Evolutionary conservation across 306 rosid species (phyloP).

Genomic region (Cucumis sativus): Cucumber_9930_V3 NC_026657.2:26970001-26970500

Average conservation of each 20-base stretch:
- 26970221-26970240: no score
- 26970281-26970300: constrained; percentile 44
- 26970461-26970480: constrained; percentile 42
- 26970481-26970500: constrained; percentile 30
- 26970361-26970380: constrained; percentile 31
- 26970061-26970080: constrained; percentile 60
- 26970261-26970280: constrained; percentile 51
- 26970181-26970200: constrained; percentile 47
- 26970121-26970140: constrained; percentile 44
- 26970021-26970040: constrained; percentile 50
- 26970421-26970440: constrained; percentile 42
- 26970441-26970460: constrained; percentile 38
- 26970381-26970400: constrained; percentile 46
- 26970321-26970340: constrained; percentile 33
- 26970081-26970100: constrained; percentile 23
- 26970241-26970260: constrained; percentile 49
- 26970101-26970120: constrained; percentile 55
- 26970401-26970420: constrained; percentile 54
- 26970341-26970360: constrained; percentile 52
- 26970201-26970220: no score
- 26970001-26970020: constrained; percentile 41
- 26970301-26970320: constrained; percentile 33
- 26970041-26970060: constrained; percentile 58
- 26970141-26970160: constrained; percentile 55
- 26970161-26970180: constrained; percentile 42